Percentiles rank a stretch among this genome's conserved stretches.
Conservation (phyloP, 331 rosid genomes). For the Malus hybrid region DNA sequence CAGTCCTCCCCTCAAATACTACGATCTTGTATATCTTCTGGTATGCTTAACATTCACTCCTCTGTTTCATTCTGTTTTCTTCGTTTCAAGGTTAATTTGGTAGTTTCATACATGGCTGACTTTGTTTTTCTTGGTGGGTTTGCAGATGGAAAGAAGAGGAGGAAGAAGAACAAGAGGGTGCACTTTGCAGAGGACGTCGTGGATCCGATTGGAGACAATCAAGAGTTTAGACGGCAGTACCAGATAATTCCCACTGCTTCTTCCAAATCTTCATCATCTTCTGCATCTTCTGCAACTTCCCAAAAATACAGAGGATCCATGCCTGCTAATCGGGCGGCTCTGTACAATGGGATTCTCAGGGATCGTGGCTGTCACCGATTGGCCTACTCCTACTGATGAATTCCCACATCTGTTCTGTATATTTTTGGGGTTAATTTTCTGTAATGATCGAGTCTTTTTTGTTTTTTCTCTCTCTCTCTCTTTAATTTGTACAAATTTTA, state of each 20-base stretch:
- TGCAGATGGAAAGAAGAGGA: slow-evolving; percentile 47
- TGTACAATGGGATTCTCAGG: slow-evolving; percentile 76
- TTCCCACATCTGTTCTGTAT: slow-evolving; percentile 12
- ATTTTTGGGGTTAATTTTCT: slow-evolving; percentile 19
- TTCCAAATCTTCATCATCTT: slow-evolving; percentile 2
- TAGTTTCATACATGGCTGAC: neutral
- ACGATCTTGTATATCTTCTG: slow-evolving; percentile 76
- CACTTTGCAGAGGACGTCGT: slow-evolving; percentile 73
- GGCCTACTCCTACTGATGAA: slow-evolving; percentile 54
- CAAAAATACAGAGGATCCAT: slow-evolving; percentile 31
- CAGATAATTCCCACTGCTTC: neutral
- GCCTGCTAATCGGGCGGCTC: slow-evolving; percentile 73
- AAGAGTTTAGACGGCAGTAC: slow-evolving; percentile 43
- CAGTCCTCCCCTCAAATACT: slow-evolving; percentile 33
- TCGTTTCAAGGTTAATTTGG: neutral
- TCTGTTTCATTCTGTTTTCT: neutral
- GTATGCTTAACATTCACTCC: slow-evolving; percentile 23
- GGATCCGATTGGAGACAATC: slow-evolving; percentile 53
- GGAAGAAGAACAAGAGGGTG: slow-evolving; percentile 55
- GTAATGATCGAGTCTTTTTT: neutral
- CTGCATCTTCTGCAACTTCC: slow-evolving; percentile 6
- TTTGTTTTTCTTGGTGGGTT: neutral
- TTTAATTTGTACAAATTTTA: neutral
- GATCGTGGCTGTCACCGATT: slow-evolving; percentile 66
- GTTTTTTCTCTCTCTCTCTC: neutral